These are phyloP conservation scores for Maudiozyma serrabonitensis DNA, from an alignment of 805 yeast species.

Conservation along the genomic window DNA sequence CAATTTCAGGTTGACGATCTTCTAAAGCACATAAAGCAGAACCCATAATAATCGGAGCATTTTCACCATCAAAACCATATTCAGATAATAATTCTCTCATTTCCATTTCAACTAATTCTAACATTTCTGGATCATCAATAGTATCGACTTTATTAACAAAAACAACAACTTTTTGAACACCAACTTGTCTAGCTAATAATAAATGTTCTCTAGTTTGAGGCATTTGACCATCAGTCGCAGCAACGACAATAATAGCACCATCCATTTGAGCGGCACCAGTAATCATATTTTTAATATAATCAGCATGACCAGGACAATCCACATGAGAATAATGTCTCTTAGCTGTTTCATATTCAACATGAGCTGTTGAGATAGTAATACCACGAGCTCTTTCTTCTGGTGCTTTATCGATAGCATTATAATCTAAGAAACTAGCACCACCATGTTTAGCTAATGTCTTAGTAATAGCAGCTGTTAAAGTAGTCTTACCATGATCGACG, in stretches of 20 bases:
- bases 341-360: constrained; percentile 91
- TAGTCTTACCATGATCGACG: constrained; percentile 98
- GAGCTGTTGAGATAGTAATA: constrained; percentile 96
- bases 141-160: constrained; percentile 97
- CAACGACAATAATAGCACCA: constrained; percentile 98
- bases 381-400: constrained; percentile 99
- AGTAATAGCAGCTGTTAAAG: constrained; percentile 97
- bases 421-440: constrained; percentile 90
- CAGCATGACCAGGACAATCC: constrained; percentile 98
- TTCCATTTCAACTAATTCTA: constrained; percentile 99
- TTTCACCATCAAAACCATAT: constrained; percentile 97
- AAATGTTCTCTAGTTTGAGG: constrained; percentile 99
- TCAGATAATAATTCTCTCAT: constrained; percentile 90
- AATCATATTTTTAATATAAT: constrained; percentile 97
- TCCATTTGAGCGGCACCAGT: constrained; percentile 99
- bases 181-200: constrained; percentile 97
- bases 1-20: constrained; percentile 81
- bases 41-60: constrained; percentile 97
- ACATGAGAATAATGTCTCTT: constrained; percentile 96
- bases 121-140: constrained; percentile 97
- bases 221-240: constrained; percentile 99
- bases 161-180: constrained; percentile 95
- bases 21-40: constrained; percentile 96
- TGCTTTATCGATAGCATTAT: constrained; percentile 88
- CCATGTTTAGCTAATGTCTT: constrained; percentile 80